These are phyloP conservation scores for Cucurbita maxima DNA, from an alignment of 306 rosid species.

Conservation along the genomic window DNA sequence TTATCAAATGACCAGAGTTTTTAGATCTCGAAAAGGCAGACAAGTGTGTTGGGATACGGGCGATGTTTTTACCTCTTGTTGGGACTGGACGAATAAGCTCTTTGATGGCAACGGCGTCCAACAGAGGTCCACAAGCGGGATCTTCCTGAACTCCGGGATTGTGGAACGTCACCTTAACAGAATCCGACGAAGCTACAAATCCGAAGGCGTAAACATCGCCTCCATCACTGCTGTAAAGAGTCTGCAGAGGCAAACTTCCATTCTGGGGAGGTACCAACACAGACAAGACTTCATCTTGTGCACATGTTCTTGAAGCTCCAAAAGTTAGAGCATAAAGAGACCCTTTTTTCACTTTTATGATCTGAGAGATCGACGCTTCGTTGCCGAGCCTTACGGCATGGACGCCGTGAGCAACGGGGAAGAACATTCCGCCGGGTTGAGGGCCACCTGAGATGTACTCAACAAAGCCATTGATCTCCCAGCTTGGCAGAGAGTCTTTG, in stretches of 20 bases:
- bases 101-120: slow-evolving; percentile 87
- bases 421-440: slow-evolving; percentile 89
- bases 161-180: slow-evolving; percentile 53
- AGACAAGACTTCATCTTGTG: slow-evolving; percentile 81
- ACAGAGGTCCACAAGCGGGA: slow-evolving; percentile 82
- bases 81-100: slow-evolving; percentile 53
- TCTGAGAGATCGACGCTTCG: slow-evolving; percentile 78
- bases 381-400: slow-evolving; percentile 96
- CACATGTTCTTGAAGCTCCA: slow-evolving; percentile 94
- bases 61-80: slow-evolving; percentile 44
- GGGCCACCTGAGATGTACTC: slow-evolving; percentile 87
- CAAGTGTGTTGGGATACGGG: background rate
- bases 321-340: slow-evolving; percentile 58
- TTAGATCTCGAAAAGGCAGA: background rate
- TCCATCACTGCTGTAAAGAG: slow-evolving; percentile 61
- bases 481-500: slow-evolving; percentile 54
- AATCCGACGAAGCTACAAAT: slow-evolving; percentile 30
- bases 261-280: slow-evolving; percentile 54
- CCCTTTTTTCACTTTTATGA: slow-evolving; percentile 49
- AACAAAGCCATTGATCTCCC: slow-evolving; percentile 80
- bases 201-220: slow-evolving; percentile 85
- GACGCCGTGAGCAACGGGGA: slow-evolving; percentile 61
- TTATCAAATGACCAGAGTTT: background rate
- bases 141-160: slow-evolving; percentile 92
- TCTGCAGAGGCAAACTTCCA: slow-evolving; percentile 84